Base-by-base conservation (phyloP, 176 grass and related monocot genomes). In the Alopecurus myosuroides region DNA sequence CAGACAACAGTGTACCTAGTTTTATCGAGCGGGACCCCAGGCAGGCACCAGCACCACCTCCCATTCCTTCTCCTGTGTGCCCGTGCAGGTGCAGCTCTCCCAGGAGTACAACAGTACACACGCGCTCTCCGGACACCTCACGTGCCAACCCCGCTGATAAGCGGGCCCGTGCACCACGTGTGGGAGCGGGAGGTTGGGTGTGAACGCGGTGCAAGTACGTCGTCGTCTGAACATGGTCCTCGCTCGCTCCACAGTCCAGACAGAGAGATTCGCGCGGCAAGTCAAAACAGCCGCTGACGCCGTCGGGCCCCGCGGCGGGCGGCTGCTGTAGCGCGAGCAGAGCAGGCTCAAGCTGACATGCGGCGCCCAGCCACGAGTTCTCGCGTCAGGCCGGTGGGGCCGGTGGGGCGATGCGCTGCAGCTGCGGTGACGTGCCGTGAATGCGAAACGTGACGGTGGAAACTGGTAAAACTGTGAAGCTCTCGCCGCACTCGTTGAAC, bases 211-310 rank as follows among this genome's bases (percentile, higher is more conserved):
- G 37, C 49, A 1, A 29, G 40, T 53, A 10, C 10, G 11, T 3
- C 39, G 79, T 19, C 11, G 66, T 70, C 11, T 40, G 10, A 41
- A 41, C 7, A 41, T 33, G 58, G 66, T 51, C 41, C n/a, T n/a
- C n/a, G n/a, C n/a, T n/a, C n/a, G n/a, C n/a, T n/a, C n/a, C n/a
- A n/a, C 62, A 5, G 26, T 8, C 65, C 50, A 36, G 53, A 57
- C 55, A 68, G 68, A 11, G 60, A 58, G 80, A 87, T 84, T 84
- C 67, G 84, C 67, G 46, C n/a, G n/a, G n/a, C 80, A 68, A 75
- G 80, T 84, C 89, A 87, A 87, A 80, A 75, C 80, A 46, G 33
- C 36, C 18, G 76, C 37, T 61, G 57, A 79, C 51, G 61, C 49
- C 25, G 1, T 0, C 9, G 65, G 74, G 74, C 3, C 74, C 65